Conservation (phyloP, 192 early-diverging fungal species). For the Backusella circina region DNA sequence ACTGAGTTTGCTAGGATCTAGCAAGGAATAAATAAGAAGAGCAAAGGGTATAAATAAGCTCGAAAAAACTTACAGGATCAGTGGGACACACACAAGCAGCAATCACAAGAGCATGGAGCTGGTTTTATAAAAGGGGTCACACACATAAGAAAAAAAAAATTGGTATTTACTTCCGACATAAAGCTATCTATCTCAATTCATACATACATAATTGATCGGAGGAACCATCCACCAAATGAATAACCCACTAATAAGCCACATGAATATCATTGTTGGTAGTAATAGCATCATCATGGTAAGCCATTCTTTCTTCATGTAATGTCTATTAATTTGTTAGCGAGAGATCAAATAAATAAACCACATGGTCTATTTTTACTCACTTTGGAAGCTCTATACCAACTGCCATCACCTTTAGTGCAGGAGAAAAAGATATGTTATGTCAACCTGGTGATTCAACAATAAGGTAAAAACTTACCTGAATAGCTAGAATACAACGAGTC, state of each 20-base stretch:
- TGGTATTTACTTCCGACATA: neutral
- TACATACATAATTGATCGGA: slow-evolving; percentile 51
- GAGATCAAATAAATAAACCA: neutral
- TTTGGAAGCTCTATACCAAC: slow-evolving; percentile 80
- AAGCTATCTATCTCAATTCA: neutral
- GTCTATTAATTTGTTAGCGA: slow-evolving; percentile 8
- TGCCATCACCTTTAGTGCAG: slow-evolving; percentile 67
- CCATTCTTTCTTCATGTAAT: slow-evolving; percentile 54
- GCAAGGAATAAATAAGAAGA: neutral
- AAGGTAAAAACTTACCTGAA: slow-evolving; percentile 53
- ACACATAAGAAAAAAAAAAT: neutral
- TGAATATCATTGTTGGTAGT: slow-evolving; percentile 73
- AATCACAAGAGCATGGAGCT: slow-evolving; percentile 72
- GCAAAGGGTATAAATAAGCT: neutral
- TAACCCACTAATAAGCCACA: slow-evolving; percentile 72
- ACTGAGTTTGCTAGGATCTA: slow-evolving; percentile 85
- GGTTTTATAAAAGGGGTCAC: slow-evolving; percentile 7
- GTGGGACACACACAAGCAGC: slow-evolving; percentile 88
- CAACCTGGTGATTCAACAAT: neutral
- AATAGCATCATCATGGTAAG: slow-evolving; percentile 64
- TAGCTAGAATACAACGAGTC: slow-evolving; percentile 76
- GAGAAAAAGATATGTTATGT: neutral
- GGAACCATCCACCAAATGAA: slow-evolving; percentile 62
- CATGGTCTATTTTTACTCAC: slow-evolving; percentile 27
- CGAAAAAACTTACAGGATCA: slow-evolving; percentile 69